Evolutionary conservation across 805 yeast genomes (phyloP), one percentile per base, ranked within the genome.

Genomic region (Wickerhamomyces queroliae): DNA sequence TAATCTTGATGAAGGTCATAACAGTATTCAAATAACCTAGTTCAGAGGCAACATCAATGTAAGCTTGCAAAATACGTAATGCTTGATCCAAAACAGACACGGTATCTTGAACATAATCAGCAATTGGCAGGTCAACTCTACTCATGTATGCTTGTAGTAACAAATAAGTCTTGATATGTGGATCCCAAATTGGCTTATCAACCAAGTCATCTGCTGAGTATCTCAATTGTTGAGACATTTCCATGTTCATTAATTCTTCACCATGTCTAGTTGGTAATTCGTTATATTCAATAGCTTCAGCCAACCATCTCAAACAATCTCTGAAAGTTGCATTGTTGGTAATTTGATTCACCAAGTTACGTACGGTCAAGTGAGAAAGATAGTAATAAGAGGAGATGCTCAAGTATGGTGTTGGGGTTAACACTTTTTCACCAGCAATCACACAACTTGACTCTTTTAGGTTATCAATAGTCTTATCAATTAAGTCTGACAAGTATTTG

Each of bases 51-150:
- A 86, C 87, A 62, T 93, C 99, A 43, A 91, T 81, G 49, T 76
- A 83, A 0, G 98, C 97, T 57, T 93, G 99, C 39, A 90, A 63
- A 46, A 93, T 83, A 74, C 99, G 95, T 54, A 93, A 67, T 7
- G 95, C 79, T 64, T 93, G 99, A 55, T 95, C 99, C 41, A 93
- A 66, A 9, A 93, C 95, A 0, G 97, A 81, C 12, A 89, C 78
- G 0, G 96, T 89, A 61, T 93, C 99, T 56, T 91, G 98, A 9
- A 83, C 70, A 57, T 93, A 93, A 67, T 93, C 99, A 0, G 95
- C 95, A 53, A 93, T 86, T 2, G 98, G 99, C 35, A 93, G 66
- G 43, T 86, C 93, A 6, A 85, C 76, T 44, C 81, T 78, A 0
- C 97, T 87, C 38, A 93, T 83, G 58, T 73, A 91, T 0, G 97